These are phyloP conservation scores for Endocarpon pusillum DNA, from an alignment of 495 filamentous ascomycete genomes.

Conservation along the genomic window DNA sequence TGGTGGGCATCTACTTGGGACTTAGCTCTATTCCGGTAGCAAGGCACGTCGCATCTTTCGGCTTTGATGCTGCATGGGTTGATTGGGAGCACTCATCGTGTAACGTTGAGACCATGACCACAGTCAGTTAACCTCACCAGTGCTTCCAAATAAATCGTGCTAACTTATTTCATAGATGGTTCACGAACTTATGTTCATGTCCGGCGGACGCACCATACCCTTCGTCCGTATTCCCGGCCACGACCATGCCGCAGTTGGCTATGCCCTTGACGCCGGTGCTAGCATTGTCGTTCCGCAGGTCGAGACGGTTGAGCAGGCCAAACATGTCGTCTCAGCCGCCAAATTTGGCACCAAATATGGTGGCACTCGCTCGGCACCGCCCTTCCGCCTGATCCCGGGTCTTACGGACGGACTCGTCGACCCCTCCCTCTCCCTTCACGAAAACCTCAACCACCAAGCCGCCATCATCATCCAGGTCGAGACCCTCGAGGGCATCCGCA, in stretches of 20 bases:
- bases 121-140: conserved; percentile 8
- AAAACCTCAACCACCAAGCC: conserved; percentile 25
- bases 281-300: conserved; percentile 27
- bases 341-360: conserved; percentile 20
- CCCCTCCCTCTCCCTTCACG: conserved; percentile 13
- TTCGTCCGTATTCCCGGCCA: conserved; percentile 26
- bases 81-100: conserved; percentile 29
- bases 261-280: conserved; percentile 29
- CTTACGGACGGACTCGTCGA: conserved; percentile 16
- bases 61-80: conserved; percentile 24
- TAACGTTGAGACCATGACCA: conserved; percentile 29
- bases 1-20: conserved; percentile 22
- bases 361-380: conserved; percentile 26
- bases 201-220: conserved; percentile 21
- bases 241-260: conserved; percentile 29
- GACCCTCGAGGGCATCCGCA: conserved; percentile 31
- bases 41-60: conserved; percentile 19
- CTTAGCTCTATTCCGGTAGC: conserved; percentile 19
- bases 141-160: too few species aligned
- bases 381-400: conserved; percentile 20
- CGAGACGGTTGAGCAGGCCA: conserved; percentile 28
- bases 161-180: conserved; percentile 19
- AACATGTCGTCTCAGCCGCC: conserved; percentile 23
- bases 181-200: conserved; percentile 25
- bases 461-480: conserved; percentile 33